phyloP scores from a whole-genome alignment of 1,284 basidiomycete species.

The Ustilago sp. region DNA sequence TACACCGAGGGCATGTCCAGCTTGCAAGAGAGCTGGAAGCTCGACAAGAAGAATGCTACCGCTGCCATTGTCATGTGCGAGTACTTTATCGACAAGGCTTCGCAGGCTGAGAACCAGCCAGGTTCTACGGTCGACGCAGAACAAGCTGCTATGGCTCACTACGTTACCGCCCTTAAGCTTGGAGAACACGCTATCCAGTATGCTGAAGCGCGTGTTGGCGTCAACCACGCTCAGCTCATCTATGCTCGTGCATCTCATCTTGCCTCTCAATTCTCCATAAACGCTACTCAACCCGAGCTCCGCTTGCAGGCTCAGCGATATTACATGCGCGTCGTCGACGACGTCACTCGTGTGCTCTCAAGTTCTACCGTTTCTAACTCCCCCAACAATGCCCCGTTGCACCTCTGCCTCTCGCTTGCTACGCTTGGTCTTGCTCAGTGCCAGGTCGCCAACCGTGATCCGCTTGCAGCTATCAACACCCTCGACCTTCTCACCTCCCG shows the following conservation, averaged over 20 bases:
- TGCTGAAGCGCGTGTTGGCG: constrained; percentile 58
- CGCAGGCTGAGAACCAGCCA: constrained; percentile 29
- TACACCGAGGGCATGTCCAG: constrained; percentile 63
- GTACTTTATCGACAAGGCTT: constrained; percentile 58
- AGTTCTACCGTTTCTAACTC: constrained; percentile 19
- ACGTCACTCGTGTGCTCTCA: constrained; percentile 42
- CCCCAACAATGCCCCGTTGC: constrained; percentile 37
- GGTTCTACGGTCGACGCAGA: constrained; percentile 25
- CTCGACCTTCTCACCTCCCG: constrained; percentile 56
- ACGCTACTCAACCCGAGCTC: constrained; percentile 47
- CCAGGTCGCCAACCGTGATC: constrained; percentile 58
- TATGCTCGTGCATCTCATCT: constrained; percentile 65
- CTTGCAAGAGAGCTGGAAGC: constrained; percentile 64
- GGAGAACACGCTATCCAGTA: constrained; percentile 68
- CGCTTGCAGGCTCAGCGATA: constrained; percentile 60
- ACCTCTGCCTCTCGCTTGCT: constrained; percentile 58
- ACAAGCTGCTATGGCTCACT: constrained; percentile 48
- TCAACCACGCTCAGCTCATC: constrained; percentile 60
- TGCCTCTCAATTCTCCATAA: constrained; percentile 54
- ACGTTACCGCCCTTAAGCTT: constrained; percentile 64
- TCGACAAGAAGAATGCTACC: constrained; percentile 66
- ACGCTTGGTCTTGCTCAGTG: constrained; percentile 66
- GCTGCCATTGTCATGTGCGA: constrained; percentile 63
- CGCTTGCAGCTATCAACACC: constrained; percentile 60
- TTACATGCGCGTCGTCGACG: constrained; percentile 61